Evolutionary conservation across 2,329 filamentous ascomycete species (phyloP).

Genomic region (Exophiala dermatitidis): DNA sequence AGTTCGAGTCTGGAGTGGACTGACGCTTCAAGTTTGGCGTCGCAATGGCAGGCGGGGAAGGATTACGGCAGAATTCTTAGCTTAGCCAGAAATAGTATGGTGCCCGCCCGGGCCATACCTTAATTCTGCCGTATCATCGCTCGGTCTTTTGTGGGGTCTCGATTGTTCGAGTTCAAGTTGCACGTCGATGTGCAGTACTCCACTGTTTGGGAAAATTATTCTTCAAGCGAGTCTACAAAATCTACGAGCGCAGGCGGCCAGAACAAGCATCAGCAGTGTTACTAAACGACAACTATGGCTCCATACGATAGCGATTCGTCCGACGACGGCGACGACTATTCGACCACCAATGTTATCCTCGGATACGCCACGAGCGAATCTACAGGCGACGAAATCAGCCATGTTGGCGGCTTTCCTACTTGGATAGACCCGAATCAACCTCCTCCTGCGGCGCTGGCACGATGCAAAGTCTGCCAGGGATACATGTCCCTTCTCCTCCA

Average conservation of each 20-base stretch:
- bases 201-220: not conserved
- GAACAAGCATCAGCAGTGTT: not conserved
- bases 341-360: constrained; percentile 71
- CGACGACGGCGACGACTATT: constrained; percentile 52
- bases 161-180: not conserved
- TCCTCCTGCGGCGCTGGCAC: constrained; percentile 68
- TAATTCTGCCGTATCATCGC: constrained; percentile 5
- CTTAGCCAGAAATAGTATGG: not conserved
- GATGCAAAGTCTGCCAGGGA: constrained; percentile 80
- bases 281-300: constrained; percentile 48
- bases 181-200: not conserved
- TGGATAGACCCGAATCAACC: constrained; percentile 70
- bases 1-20: too few relatives aligned
- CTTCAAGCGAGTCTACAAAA: not conserved
- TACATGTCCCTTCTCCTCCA: constrained; percentile 81
- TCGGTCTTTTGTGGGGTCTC: not conserved
- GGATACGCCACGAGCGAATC: constrained; percentile 79
- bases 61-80: not conserved
- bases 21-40: not conserved
- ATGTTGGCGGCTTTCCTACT: constrained; percentile 75
- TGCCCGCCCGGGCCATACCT: constrained; percentile 8
- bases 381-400: constrained; percentile 75
- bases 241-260: not conserved
- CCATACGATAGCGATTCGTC: constrained; percentile 80
- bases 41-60: not conserved